Base-by-base conservation (phyloP, 352 stramenopile species). In the Phytopythium oedochilum region DNA sequence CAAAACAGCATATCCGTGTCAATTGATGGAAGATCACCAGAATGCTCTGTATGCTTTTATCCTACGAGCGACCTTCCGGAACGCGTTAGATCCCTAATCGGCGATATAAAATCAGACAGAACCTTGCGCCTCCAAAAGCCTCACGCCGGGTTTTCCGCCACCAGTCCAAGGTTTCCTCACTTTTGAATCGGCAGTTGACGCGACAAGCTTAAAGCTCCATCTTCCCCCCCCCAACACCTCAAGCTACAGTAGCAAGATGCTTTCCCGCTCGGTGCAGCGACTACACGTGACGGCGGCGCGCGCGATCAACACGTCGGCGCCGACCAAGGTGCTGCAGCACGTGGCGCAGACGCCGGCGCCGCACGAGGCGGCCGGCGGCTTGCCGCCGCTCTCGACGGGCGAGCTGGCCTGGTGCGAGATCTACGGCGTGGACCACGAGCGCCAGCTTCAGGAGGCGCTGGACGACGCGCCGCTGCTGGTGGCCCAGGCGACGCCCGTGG, bases 331-430 rank as follows among this genome's bases (percentile, higher is more conserved):
- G 49, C 61, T 78, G 34, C 71, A 81, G 48, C 69, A 78, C 43
- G 42, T 38, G 42, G 51, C 51, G 36, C 51, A 57, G 38, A 42
- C 18, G 38, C 59, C 58, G 40, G 58, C 64, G 18, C 43, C 56
- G 10, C 55, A 23, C 40, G 58, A 65, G 46, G 55, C 51, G 26
- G 36, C 51, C 9, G 36, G 51, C 15, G 59, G 26, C 20, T 47
- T 67, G 23, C 63, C 61, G 3, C 59, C 57, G 4, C 57, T 83
- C 2, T 84, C 74, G 40, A 56, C 68, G 57, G 75, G 66, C 26
- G 79, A 90, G 45, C 75, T 84, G 18, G 79, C 75, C 15, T 90
- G 79, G 79, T 88, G 75, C 61, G 77, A 90, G 56, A 71, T 90
- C 43, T 90, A 90, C 54, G 79, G 79, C 26, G 70, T 90, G 18